Evolutionary conservation across 2,329 filamentous ascomycete genomes (phyloP), one percentile per base, ranked within the genome.

Genomic region (Alternaria atra): DNA sequence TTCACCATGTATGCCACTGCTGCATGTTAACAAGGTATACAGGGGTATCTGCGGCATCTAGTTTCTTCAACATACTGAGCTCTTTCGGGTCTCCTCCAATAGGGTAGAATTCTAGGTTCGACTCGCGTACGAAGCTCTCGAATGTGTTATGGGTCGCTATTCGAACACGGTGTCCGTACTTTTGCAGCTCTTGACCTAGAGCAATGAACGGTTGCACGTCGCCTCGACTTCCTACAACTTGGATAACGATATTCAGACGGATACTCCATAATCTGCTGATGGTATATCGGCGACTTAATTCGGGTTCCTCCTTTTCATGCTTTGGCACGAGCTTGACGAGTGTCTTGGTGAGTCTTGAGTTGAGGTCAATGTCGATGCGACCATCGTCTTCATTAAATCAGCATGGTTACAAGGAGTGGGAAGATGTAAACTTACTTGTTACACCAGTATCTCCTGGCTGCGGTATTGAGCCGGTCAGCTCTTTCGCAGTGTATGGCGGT

Each of bases 181-280:
- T 29, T 20, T 81, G 73, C 0, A 88, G 69, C 13, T 82, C 80
- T 30, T 80, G 82, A 0, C 84, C 87, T 1, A 89, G 77, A 0
- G 86, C 84, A 47, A 89, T 77, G 58, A 89, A 89, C 0, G 86
- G 86, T 58, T 89, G 86, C 0, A 87, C 83, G 67, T 87, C 85
- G 6, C 85, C 85, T 29, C 83, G 78, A 5, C 77, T 80, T 12
- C 83, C 83, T 1, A 87, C 84, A 6, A 86, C 82, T 58, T 86
- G 84, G 51, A 87, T 85, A 5, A 86, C 84, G 42, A 87, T 82
- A 52, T 86, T 86, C 30, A 86, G 7, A 2, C 52, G 52, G n/a
- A 55, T 55, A 34, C 25, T 55, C 52, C 52, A 55, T 48, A 17
- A 34, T 23, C 52, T 42, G 23, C 25, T 34, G n/a, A 47, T 23